Evolutionary conservation across 768 basidiomycete species (phyloP).

Genomic region (Panellus pusillus): DNA sequence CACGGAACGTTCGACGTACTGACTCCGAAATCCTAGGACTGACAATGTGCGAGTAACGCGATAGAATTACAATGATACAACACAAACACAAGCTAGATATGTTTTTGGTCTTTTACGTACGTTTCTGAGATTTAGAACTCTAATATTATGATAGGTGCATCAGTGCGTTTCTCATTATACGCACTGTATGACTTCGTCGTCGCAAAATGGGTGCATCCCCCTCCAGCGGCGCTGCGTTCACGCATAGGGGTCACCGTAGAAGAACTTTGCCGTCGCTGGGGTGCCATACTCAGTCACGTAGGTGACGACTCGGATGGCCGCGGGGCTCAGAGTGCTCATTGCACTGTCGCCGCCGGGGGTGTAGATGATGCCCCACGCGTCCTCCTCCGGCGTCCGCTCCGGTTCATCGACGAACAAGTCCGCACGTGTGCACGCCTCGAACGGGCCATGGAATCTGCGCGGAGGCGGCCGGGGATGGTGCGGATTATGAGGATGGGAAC

Average conservation of each 20-base stretch:
- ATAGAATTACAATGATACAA: no score
- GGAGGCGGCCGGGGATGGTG: neutral
- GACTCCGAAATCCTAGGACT: no score
- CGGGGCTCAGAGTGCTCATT: neutral
- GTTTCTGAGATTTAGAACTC: no score
- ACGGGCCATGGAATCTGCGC: neutral
- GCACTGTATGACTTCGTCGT: no score
- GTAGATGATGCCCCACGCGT: constrained; percentile 2
- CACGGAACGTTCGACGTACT: no score
- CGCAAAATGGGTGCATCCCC: no score
- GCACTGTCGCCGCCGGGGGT: neutral
- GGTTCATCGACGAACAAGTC: neutral
- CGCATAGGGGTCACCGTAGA: neutral
- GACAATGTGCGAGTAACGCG: no score
- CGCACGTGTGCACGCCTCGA: constrained; percentile 4
- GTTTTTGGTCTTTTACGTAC: no score
- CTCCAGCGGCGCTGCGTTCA: no score
- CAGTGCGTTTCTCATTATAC: no score
- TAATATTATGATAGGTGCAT: no score
- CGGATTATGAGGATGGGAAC: constrained; percentile 1
- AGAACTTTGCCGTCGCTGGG: neutral
- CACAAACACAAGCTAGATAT: no score
- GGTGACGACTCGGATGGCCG: neutral
- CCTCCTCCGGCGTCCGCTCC: neutral
- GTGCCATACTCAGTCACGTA: neutral